These are phyloP conservation scores for Coprinopsis marcescibilis DNA, from an alignment of 768 basidiomycete species.

Conservation along the genomic window DNA sequence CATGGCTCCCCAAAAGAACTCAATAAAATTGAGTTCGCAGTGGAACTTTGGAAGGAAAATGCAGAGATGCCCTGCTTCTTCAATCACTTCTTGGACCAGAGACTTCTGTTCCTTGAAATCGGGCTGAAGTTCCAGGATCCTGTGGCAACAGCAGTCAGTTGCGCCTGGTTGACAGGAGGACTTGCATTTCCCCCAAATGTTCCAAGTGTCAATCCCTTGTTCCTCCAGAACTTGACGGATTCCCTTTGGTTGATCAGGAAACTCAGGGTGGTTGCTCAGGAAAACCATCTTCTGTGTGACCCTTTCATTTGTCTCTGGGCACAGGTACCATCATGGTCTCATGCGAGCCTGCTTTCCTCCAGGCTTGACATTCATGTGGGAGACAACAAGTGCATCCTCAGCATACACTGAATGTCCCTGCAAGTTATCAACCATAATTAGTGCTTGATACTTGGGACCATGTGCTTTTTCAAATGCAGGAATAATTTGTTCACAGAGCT, in stretches of 20 bases:
- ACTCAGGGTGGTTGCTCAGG: slow-evolving; percentile 25
- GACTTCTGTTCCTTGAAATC: slow-evolving; percentile 31
- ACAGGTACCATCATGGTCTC: slow-evolving; percentile 26
- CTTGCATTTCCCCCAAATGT: slow-evolving; percentile 10
- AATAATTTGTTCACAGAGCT: slow-evolving; percentile 24
- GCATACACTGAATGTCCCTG: slow-evolving; percentile 36
- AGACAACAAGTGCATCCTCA: slow-evolving; percentile 27
- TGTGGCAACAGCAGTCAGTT: slow-evolving; percentile 26
- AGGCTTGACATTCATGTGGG: slow-evolving; percentile 30
- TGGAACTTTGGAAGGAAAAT: slow-evolving; percentile 12
- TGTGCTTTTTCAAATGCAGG: slow-evolving; percentile 26
- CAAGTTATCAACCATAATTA: slow-evolving; percentile 37
- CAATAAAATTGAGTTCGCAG: slow-evolving; percentile 24
- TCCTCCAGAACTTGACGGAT: slow-evolving; percentile 30
- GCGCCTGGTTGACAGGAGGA: slow-evolving; percentile 8
- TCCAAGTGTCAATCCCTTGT: slow-evolving; percentile 29
- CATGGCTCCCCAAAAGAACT: slow-evolving; percentile 16
- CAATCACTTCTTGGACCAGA: slow-evolving; percentile 25
- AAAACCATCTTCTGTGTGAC: slow-evolving; percentile 31
- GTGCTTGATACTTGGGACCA: slow-evolving; percentile 26
- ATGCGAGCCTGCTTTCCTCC: slow-evolving; percentile 33
- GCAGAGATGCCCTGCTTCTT: slow-evolving; percentile 24
- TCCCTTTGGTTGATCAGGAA: slow-evolving; percentile 27
- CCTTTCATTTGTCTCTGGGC: slow-evolving; percentile 14
- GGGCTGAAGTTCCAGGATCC: slow-evolving; percentile 29